Conservation (phyloP, 1,284 basidiomycete genomes). For the Takashimella koratensis region DNA sequence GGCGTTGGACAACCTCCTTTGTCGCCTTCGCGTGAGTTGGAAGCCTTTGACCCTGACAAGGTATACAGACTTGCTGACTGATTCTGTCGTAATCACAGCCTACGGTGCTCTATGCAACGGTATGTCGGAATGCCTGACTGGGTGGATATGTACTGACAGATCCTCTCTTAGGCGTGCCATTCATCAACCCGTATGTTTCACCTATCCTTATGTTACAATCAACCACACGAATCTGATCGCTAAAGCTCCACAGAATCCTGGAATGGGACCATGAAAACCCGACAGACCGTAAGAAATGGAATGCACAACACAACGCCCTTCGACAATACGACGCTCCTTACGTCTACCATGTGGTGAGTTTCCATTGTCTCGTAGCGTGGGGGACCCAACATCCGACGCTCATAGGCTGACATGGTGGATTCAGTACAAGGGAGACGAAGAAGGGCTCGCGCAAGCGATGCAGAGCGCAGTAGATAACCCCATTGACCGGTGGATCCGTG, state of each 20-base stretch:
- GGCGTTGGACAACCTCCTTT: slow-evolving; percentile 11
- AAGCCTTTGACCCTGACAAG: too few relatives aligned
- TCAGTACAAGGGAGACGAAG: slow-evolving; percentile 17
- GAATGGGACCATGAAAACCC: slow-evolving; percentile 41
- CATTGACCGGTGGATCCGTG: slow-evolving; percentile 35
- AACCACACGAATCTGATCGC: too few relatives aligned
- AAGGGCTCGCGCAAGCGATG: slow-evolving; percentile 25
- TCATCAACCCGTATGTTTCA: slow-evolving; percentile 44
- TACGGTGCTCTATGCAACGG: slow-evolving; percentile 51
- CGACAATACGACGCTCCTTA: slow-evolving; percentile 41
- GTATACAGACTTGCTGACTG: not conserved
- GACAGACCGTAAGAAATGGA: slow-evolving; percentile 40
- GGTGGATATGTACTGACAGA: too few relatives aligned
- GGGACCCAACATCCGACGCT: too few relatives aligned
- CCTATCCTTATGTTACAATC: not conserved
- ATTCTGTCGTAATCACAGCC: slow-evolving; percentile 28
- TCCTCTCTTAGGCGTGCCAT: slow-evolving; percentile 52
- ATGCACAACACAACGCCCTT: slow-evolving; percentile 44
- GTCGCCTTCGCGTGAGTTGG: slow-evolving; percentile 13
- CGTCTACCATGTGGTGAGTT: slow-evolving; percentile 52
- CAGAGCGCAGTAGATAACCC: slow-evolving; percentile 24
- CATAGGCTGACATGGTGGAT: too few relatives aligned
- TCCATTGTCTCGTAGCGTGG: too few relatives aligned
- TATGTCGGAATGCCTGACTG: too few relatives aligned
- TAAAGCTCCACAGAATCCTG: slow-evolving; percentile 11